A percentile compares a stretch with the other conserved stretches of the same genome.
Conservation (phyloP, 1,139 yeast genomes). For the Yamadazyma atmosphaerica region DNA sequence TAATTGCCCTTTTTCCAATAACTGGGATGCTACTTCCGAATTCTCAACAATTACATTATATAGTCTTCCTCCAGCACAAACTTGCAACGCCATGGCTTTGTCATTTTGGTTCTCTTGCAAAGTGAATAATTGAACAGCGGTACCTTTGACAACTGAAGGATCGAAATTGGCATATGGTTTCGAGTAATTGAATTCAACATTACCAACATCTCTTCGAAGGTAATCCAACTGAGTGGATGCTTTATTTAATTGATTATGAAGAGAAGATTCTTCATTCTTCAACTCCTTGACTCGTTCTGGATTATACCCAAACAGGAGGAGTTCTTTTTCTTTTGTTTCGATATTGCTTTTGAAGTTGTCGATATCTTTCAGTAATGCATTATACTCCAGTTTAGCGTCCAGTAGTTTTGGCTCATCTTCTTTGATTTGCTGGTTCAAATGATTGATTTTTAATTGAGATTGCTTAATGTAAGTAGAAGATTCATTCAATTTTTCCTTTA, state of each 20-base stretch:
- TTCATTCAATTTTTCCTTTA: slow-evolving; percentile 56
- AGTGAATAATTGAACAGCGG: slow-evolving; percentile 82
- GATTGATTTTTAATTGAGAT: slow-evolving; percentile 57
- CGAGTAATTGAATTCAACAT: slow-evolving; percentile 73
- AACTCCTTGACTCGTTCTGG: slow-evolving; percentile 48
- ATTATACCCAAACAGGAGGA: slow-evolving; percentile 61
- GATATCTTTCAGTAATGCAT: slow-evolving; percentile 42
- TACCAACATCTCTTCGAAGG: slow-evolving; percentile 65
- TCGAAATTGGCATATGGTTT: slow-evolving; percentile 65
- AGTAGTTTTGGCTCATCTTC: slow-evolving; percentile 53
- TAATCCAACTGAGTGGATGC: slow-evolving; percentile 54
- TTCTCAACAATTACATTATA: slow-evolving; percentile 91
- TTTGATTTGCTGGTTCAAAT: slow-evolving; percentile 53
- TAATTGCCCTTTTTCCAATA: slow-evolving; percentile 76
- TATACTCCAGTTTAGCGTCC: slow-evolving; percentile 57
- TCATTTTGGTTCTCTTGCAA: slow-evolving; percentile 57
- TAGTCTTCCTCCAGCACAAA: slow-evolving; percentile 90
- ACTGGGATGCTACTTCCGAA: slow-evolving; percentile 77
- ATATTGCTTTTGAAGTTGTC: slow-evolving; percentile 42
- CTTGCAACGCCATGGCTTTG: slow-evolving; percentile 83
- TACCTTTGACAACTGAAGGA: slow-evolving; percentile 70
- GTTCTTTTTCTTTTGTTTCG: slow-evolving; percentile 38
- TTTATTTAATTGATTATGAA: slow-evolving; percentile 28
- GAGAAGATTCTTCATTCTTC: slow-evolving; percentile 39
- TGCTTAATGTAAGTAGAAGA: slow-evolving; percentile 61